phyloP scores from a whole-genome alignment of 306 rosid species.

The Vachellia collinsii region DNA sequence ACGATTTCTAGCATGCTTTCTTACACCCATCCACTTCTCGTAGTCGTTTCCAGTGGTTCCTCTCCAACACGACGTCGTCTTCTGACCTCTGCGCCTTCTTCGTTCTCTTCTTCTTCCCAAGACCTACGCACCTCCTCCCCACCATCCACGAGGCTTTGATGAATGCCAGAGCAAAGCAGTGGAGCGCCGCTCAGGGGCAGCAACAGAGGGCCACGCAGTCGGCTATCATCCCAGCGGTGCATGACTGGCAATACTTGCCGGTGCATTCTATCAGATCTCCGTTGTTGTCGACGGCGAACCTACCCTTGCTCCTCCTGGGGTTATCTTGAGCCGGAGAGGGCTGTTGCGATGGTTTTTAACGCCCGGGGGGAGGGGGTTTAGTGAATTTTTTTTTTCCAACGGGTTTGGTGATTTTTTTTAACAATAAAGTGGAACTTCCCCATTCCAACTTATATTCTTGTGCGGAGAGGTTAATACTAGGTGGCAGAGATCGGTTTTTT shows the following conservation, averaged over 20 bases:
- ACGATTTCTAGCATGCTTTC: slow-evolving; percentile 30
- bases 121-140: slow-evolving; percentile 58
- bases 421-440: too few relatives aligned
- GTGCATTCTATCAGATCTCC: slow-evolving; percentile 65
- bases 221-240: slow-evolving; percentile 60
- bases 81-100: not conserved
- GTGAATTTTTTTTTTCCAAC: too few relatives aligned
- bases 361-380: too few relatives aligned
- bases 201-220: slow-evolving; percentile 84
- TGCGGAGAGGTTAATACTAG: too few relatives aligned
- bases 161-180: slow-evolving; percentile 57
- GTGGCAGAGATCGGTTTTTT: too few relatives aligned
- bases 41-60: slow-evolving; percentile 1
- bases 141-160: slow-evolving; percentile 67
- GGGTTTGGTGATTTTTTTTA: too few relatives aligned
- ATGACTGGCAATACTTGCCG: slow-evolving; percentile 56
- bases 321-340: not conserved
- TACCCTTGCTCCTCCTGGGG: not conserved
- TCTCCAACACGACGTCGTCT: slow-evolving; percentile 39
- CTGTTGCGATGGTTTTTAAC: slow-evolving; percentile 11
- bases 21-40: slow-evolving; percentile 12
- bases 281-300: slow-evolving; percentile 30
- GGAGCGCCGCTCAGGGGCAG: slow-evolving; percentile 74
- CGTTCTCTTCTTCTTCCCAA: slow-evolving; percentile 39
- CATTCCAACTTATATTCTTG: too few relatives aligned